phyloP scores from a whole-genome alignment of 805 yeast species.

The Metschnikowia arizonensis region DNA sequence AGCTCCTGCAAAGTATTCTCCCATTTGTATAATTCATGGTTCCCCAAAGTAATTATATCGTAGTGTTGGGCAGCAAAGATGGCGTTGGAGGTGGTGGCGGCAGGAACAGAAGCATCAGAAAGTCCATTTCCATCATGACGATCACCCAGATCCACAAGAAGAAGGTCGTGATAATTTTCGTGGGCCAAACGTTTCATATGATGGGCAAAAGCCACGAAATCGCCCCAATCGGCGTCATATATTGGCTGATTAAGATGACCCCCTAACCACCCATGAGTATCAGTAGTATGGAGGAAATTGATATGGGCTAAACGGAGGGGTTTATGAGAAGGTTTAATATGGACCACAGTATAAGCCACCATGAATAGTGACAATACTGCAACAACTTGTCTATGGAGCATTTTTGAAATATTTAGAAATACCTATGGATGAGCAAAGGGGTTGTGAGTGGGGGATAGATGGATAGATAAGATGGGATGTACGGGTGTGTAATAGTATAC shows the following conservation, averaged over 20 bases:
- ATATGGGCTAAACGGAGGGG: slow-evolving; percentile 41
- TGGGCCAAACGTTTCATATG: slow-evolving; percentile 47
- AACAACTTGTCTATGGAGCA: neutral
- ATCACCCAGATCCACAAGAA: slow-evolving; percentile 86
- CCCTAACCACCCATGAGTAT: slow-evolving; percentile 95
- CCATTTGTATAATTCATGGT: slow-evolving; percentile 79
- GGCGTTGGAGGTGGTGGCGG: slow-evolving; percentile 59
- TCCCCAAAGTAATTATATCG: slow-evolving; percentile 81
- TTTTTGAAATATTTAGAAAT: too few relatives aligned
- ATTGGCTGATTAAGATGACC: slow-evolving; percentile 80
- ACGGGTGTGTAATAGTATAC: too few relatives aligned
- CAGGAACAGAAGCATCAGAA: slow-evolving; percentile 71
- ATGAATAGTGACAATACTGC: neutral
- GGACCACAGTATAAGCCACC: neutral
- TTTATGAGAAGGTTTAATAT: neutral
- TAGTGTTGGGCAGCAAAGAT: slow-evolving; percentile 64
- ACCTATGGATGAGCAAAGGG: too few relatives aligned
- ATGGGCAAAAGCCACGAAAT: slow-evolving; percentile 64
- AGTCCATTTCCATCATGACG: slow-evolving; percentile 93
- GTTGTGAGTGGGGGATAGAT: too few relatives aligned
- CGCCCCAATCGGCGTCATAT: slow-evolving; percentile 91
- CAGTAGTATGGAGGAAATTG: slow-evolving; percentile 91
- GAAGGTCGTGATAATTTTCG: slow-evolving; percentile 51
- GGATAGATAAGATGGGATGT: too few relatives aligned
- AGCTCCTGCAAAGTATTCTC: slow-evolving; percentile 65